Evolutionary conservation across 495 filamentous ascomycete species (phyloP), one percentile per base, ranked within the genome.

Genomic region (Umbilicaria muhlenbergii): DNA sequence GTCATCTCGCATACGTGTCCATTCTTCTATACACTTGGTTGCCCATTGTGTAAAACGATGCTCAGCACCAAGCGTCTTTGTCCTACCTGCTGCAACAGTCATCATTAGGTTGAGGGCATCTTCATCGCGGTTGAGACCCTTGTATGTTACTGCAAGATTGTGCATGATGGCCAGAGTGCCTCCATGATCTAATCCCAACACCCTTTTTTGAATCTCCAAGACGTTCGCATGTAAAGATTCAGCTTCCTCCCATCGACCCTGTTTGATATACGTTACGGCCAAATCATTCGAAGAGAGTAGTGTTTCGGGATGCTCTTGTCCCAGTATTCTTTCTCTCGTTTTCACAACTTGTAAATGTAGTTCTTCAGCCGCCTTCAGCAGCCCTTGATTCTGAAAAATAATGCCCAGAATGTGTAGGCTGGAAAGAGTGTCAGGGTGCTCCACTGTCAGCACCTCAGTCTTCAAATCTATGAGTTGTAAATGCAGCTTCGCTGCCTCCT

Each of bases 171-270:
- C 24, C 13, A 63, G 39, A 1, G 56, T 59, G 7, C 55, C 50
- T 7, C 55, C 47, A 47, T 69, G 53, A 5, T 55, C 55, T 36
- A 47, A 45, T 18, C 56, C 56, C 3, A 65, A 37, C 5, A 48
- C 34, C 17, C 45, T 50, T 37, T 50, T 43, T 16, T 49, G 37
- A 5, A 39, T 24, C 39, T 51, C 38, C 11, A 65, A 41, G 18
- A 54, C 42, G 34, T 58, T 36, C 13, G 42, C 13, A 10, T 41
- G 24, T 10, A 65, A 47, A 24, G 46, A 31, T 14, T 53, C 56
- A 3, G 58, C 51, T 43, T 65, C 62, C 17, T 58, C 36, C 43
- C 42, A 63, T 34, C 49, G 54, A n/a, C 50, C 44, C 31, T 59
- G 53, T 11, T 32, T 41, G 21, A 34, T 37, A 45, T 60, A 61